Percentiles rank a stretch among this genome's conserved stretches.
These are phyloP conservation scores for Aspergillus sp. DNA, from an alignment of 2,329 filamentous ascomycete genomes.

Conservation along the genomic window DNA sequence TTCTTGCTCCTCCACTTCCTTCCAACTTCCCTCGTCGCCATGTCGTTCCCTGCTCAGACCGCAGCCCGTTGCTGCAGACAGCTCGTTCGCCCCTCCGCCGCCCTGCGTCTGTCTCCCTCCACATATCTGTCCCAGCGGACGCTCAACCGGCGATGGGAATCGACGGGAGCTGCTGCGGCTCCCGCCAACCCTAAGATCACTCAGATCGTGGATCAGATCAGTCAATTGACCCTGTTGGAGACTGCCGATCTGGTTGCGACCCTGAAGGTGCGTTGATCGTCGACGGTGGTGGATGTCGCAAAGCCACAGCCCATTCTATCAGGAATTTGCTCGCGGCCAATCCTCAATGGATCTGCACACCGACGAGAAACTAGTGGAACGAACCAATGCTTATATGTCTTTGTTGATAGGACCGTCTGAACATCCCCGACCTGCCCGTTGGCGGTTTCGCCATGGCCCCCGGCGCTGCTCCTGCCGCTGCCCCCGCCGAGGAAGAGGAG, in stretches of 20 bases:
- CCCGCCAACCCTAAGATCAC: slow-evolving; percentile 83
- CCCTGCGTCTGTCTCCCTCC: slow-evolving; percentile 39
- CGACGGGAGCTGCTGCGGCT: slow-evolving; percentile 64
- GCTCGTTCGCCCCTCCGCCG: slow-evolving; percentile 39
- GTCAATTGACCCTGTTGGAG: slow-evolving; percentile 94
- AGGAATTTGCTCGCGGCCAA: neutral
- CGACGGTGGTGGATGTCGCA: neutral
- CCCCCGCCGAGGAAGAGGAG: slow-evolving; percentile 70
- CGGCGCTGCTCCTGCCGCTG: slow-evolving; percentile 59
- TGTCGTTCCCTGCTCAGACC: slow-evolving; percentile 40
- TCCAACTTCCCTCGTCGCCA: slow-evolving; percentile 21
- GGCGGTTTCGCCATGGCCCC: slow-evolving; percentile 79
- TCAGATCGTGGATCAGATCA: slow-evolving; percentile 96
- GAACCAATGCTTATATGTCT: too few species aligned
- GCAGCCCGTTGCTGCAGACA: slow-evolving; percentile 44
- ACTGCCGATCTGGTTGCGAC: slow-evolving; percentile 92
- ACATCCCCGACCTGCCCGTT: slow-evolving; percentile 96
- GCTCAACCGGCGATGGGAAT: slow-evolving; percentile 75
- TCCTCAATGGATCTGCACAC: too few species aligned
- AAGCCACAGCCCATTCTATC: neutral
- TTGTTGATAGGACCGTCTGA: slow-evolving; percentile 71
- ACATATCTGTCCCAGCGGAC: slow-evolving; percentile 39
- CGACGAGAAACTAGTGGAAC: too few species aligned
- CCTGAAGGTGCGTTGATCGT: slow-evolving; percentile 70
- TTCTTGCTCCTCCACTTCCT: slow-evolving; percentile 2